Base-by-base conservation (phyloP, 768 basidiomycete genomes). In the Auriscalpium orientale region DNA sequence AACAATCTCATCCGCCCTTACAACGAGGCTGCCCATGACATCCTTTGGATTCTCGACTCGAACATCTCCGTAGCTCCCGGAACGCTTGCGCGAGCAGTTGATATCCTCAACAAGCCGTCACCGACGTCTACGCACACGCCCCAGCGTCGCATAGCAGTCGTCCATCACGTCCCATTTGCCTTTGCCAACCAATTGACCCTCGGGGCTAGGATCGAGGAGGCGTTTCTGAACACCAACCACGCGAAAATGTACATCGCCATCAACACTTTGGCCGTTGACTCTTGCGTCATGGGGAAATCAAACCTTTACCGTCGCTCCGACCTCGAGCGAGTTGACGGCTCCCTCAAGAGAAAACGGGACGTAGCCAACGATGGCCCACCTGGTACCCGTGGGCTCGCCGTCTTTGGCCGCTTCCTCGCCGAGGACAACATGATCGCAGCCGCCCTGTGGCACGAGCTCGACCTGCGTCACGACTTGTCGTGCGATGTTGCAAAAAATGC, bases 181-280 rank as follows among this genome's bases (percentile, higher is more conserved):
- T 79, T 80, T 53, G 77, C 87, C 55, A 83, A 83, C 58, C 84
- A 87, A 64, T 72, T 78, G 51, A 71, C 76, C 16, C 74, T 93
- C 55, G 97, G 97, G 2, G 85, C 93, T 33, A 77, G 82, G 58
- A 76, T 98, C 28, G 97, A 99, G 72, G 89, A 92, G 58, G 92
- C 91, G 0, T 99, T 95, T 69, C 73, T 99, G 56, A 98, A 98
- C 69, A 95, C 94, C 5, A 98, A 92, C 58, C 97, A 98, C 65
- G 92, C 95, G 22, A 98, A 95, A 72, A 94, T 98, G 89, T 98
- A 98, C 65, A 79, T 98, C 52, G 94, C 93, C 10, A 91, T 98
- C 67, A 95, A 95, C 72, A 81, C 87, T 0, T 73, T 89, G 47
- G 91, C 89, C 11, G 72, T 94, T 45, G 95, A 97, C 54, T 95